Evolutionary conservation across 305 asterid genomes (phyloP).

Genomic region (Solanum hybrid): DNA sequence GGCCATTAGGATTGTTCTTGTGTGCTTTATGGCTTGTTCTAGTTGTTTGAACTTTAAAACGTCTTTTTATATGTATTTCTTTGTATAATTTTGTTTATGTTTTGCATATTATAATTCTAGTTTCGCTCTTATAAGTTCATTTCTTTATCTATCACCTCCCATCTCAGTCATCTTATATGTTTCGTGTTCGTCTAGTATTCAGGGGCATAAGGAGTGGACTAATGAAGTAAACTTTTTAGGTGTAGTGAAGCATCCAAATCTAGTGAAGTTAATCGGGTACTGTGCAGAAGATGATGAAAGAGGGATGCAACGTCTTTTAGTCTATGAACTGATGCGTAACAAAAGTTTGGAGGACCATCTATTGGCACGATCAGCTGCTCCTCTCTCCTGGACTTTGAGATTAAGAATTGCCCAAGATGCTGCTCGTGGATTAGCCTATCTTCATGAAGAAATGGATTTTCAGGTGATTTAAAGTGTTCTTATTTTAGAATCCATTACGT

Average conservation of each 20-base stretch:
- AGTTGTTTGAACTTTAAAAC: not conserved
- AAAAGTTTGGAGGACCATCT: constrained; percentile 89
- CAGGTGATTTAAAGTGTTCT: constrained; percentile 41
- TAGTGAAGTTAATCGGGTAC: constrained; percentile 76
- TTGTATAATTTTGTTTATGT: not conserved
- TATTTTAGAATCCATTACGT: not conserved
- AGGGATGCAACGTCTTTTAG: constrained; percentile 88
- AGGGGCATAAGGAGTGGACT: constrained; percentile 99
- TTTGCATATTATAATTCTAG: not conserved
- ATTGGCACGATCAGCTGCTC: constrained; percentile 39
- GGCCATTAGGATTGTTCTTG: not conserved
- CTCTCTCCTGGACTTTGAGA: constrained; percentile 67
- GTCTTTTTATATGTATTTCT: not conserved
- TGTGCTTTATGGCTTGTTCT: not conserved
- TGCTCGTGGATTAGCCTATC: constrained; percentile 84
- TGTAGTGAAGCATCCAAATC: constrained; percentile 75
- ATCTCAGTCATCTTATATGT: constrained; percentile 21
- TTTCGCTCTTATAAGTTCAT: not conserved
- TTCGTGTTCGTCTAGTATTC: constrained; percentile 58
- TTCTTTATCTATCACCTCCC: not conserved
- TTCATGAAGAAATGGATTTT: constrained; percentile 94
- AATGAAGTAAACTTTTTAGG: constrained; percentile 82
- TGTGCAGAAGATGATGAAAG: constrained; percentile 94
- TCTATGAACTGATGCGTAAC: constrained; percentile 76
- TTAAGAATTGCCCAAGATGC: constrained; percentile 79